Evolutionary conservation across 129 eudicot genomes (phyloP), one percentile per base, ranked within the genome.

Genomic region (Escallonia rubra): DNA sequence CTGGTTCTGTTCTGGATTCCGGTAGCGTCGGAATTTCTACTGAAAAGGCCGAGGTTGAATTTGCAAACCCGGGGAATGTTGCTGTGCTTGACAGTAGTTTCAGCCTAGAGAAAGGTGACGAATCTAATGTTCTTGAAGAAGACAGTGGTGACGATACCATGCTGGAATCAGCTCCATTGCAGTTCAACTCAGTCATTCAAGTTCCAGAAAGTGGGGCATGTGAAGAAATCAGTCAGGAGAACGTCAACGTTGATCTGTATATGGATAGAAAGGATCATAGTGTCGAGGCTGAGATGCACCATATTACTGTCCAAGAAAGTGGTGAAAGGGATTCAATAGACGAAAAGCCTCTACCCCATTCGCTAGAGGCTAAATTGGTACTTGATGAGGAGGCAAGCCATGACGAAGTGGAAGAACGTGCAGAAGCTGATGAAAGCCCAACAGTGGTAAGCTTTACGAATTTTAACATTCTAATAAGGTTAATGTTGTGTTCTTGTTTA

Each of bases 401-500:
- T 66, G 74, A 41, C 43, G 34, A 55, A 43, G 8, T 72, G 68
- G 87, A 79, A 64, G 79, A 68, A 53, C 61, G 45, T 53, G 62
- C 44, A 23, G 84, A 68, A 65, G 39, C 67, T 51, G 77, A 71
- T 61, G 81, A 54, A 72, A 79, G 59, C 57, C 50, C 68, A 59
- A 55, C 14, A 45, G 67, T 10, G 87, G 96, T 89, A 71, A 85
- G 92, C 52, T 39, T 71, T 34, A 4, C 59, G 41, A 60, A 41
- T 60, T 41, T 10, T 57, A 57, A n/a, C n/a, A 39, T 5, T 46
- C 41, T 48, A 72, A n/a, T 71, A 13, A 53, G 40, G 45, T 62
- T 8, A 42, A 41, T 23, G 34, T 23, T 23, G 34, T 23, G 34
- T 23, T 23, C 34, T 0, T 23, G 34, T 23, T 23, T 23, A 23